Percentiles rank a stretch among this genome's conserved stretches.
Conservation (phyloP, 1,139 yeast species). For the Magnusiomyces sp. region DNA sequence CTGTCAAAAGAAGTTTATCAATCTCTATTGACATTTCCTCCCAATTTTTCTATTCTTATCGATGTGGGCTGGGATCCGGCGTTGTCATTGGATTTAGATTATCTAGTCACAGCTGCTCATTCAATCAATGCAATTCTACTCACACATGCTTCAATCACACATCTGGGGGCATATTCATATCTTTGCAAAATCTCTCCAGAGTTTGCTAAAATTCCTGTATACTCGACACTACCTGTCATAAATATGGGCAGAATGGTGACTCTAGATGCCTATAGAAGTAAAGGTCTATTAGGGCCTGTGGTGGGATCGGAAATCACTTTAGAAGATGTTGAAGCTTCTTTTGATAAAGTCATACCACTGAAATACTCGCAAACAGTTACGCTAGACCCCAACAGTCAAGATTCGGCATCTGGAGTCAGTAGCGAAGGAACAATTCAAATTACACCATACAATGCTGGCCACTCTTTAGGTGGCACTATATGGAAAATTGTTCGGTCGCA, state of each 20-base stretch:
- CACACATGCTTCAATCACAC: conserved; percentile 80
- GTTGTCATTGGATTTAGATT: conserved; percentile 23
- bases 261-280: conserved; percentile 65
- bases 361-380: conserved; percentile 67
- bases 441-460: conserved; percentile 89
- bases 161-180: conserved; percentile 71
- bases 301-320: conserved; percentile 51
- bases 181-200: conserved; percentile 57
- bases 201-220: conserved; percentile 63
- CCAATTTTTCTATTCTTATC: conserved; percentile 25
- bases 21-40: conserved; percentile 24
- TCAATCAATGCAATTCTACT: conserved; percentile 60
- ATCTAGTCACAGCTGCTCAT: conserved; percentile 25
- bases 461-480: conserved; percentile 82
- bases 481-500: conserved; percentile 72
- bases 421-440: conserved; percentile 28
- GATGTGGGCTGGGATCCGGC: conserved; percentile 36
- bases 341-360: conserved; percentile 57
- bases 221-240: conserved; percentile 80
- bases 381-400: conserved; percentile 5
- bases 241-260: conserved; percentile 83
- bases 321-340: conserved; percentile 70
- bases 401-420: conserved; percentile 13
- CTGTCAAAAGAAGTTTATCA: conserved; percentile 7
- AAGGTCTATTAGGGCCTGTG: conserved; percentile 71